Conservation (phyloP, 176 grass and related monocot genomes). For the Zea luxurians region DNA sequence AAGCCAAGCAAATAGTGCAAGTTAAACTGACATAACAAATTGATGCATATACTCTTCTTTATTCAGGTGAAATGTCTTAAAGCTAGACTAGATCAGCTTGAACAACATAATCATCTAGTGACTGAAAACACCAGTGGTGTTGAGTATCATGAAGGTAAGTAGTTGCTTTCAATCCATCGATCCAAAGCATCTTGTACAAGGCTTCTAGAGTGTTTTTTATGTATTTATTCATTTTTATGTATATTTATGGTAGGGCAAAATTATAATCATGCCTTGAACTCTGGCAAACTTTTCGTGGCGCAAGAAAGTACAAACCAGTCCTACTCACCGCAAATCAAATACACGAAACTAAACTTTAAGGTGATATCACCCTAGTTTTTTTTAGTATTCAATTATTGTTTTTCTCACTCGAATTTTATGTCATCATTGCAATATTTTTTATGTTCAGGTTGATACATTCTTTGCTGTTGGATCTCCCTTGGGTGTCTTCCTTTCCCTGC, state of each 20-base stretch:
- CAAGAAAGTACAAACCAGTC: slow-evolving; percentile 49
- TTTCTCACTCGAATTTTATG: slow-evolving; percentile 33
- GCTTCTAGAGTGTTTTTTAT: not conserved
- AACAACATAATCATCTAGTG: slow-evolving; percentile 40
- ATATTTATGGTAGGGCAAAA: slow-evolving; percentile 55
- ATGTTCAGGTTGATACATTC: slow-evolving; percentile 88
- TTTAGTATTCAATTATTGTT: slow-evolving; percentile 20
- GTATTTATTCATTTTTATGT: slow-evolving; percentile 33
- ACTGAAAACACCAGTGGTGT: slow-evolving; percentile 31
- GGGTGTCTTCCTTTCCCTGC: slow-evolving; percentile 83
- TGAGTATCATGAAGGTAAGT: slow-evolving; percentile 61
- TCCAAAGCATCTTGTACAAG: slow-evolving; percentile 32
- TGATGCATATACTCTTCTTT: slow-evolving; percentile 31
- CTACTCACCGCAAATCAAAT: slow-evolving; percentile 75
- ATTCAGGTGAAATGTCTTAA: slow-evolving; percentile 78
- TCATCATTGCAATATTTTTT: slow-evolving; percentile 24
- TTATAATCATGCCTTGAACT: slow-evolving; percentile 33
- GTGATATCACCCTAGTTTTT: slow-evolving; percentile 41
- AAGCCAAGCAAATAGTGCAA: not conserved
- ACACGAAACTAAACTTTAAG: slow-evolving; percentile 96
- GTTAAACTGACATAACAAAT: slow-evolving; percentile 25
- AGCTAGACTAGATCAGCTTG: slow-evolving; percentile 60
- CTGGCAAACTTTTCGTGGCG: not conserved
- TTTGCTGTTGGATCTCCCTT: slow-evolving; percentile 95
- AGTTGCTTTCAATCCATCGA: slow-evolving; percentile 31